phyloP scores from a whole-genome alignment of 2,329 filamentous ascomycete species.

The Pseudogymnoascus sp. region DNA sequence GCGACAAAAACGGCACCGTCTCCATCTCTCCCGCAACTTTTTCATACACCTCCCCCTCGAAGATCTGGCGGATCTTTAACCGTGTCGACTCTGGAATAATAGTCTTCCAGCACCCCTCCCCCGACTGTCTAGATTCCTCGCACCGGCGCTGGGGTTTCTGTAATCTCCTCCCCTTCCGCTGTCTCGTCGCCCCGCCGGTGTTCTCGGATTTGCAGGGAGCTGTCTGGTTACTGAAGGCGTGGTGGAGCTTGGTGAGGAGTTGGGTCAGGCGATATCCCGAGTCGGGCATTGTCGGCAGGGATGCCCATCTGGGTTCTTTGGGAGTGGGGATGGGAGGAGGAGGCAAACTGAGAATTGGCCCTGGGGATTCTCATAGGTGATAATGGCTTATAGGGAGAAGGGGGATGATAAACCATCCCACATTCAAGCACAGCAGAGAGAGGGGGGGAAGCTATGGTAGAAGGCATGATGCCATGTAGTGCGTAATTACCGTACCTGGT shows the following conservation, averaged over 20 bases:
- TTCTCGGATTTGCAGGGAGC: too few species aligned
- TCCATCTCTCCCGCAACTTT: neutral
- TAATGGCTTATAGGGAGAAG: too few species aligned
- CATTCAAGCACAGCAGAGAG: neutral
- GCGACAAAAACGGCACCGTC: neutral
- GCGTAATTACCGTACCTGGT: neutral
- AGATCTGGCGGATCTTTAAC: neutral
- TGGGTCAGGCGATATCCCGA: neutral
- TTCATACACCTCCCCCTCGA: neutral
- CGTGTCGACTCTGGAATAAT: neutral
- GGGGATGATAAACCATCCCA: neutral
- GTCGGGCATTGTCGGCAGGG: neutral
- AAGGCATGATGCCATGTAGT: neutral
- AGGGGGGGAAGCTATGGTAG: neutral
- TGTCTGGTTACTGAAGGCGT: neutral
- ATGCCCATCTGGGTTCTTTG: neutral
- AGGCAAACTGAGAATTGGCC: neutral
- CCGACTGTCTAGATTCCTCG: neutral
- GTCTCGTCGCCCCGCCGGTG: neutral
- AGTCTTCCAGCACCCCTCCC: neutral
- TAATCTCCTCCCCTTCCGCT: neutral
- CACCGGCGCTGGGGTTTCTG: neutral
- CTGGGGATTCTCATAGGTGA: neutral
- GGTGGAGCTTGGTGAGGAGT: neutral
- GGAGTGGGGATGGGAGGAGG: neutral